Conservation (phyloP, 2,329 filamentous ascomycete species). For the Fusarium tricinctum region DNA sequence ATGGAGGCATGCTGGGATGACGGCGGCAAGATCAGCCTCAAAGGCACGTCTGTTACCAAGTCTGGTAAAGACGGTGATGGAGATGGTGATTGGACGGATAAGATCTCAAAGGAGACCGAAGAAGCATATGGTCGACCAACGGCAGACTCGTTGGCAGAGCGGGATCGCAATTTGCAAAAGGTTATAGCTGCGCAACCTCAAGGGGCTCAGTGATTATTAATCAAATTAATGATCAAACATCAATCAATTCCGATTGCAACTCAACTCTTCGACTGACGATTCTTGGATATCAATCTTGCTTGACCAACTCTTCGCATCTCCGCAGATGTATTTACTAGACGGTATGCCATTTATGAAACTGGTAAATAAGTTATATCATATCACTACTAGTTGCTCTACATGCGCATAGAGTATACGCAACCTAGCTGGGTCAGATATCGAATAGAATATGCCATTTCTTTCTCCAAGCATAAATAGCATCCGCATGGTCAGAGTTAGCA, state of each 20-base stretch:
- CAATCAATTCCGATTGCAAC: not conserved
- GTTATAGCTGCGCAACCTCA: slow-evolving; percentile 33
- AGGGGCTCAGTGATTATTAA: not conserved
- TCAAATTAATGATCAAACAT: not conserved
- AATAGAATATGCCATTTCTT: too few relatives aligned
- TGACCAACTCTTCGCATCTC: too few relatives aligned
- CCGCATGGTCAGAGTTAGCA: too few relatives aligned
- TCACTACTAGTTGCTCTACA: too few relatives aligned
- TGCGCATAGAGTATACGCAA: too few relatives aligned
- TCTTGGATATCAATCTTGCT: too few relatives aligned
- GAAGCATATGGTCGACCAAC: slow-evolving; percentile 28
- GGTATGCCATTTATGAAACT: too few relatives aligned
- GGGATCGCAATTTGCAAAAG: slow-evolving; percentile 33
- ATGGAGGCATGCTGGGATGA: slow-evolving; percentile 42
- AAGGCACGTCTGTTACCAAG: slow-evolving; percentile 2
- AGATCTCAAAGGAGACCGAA: slow-evolving; percentile 29
- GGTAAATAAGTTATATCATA: too few relatives aligned
- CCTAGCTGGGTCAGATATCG: too few relatives aligned
- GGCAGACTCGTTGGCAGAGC: slow-evolving; percentile 12
- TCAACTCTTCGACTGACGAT: too few relatives aligned
- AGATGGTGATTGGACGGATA: slow-evolving; percentile 23
- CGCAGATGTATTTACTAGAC: too few relatives aligned
- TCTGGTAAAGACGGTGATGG: not conserved
- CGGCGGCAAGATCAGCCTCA: slow-evolving; percentile 22
- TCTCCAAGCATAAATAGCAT: too few relatives aligned